Evolutionary conservation across 768 basidiomycete species (phyloP).

Genomic region (Rhizopogon sp.): DNA sequence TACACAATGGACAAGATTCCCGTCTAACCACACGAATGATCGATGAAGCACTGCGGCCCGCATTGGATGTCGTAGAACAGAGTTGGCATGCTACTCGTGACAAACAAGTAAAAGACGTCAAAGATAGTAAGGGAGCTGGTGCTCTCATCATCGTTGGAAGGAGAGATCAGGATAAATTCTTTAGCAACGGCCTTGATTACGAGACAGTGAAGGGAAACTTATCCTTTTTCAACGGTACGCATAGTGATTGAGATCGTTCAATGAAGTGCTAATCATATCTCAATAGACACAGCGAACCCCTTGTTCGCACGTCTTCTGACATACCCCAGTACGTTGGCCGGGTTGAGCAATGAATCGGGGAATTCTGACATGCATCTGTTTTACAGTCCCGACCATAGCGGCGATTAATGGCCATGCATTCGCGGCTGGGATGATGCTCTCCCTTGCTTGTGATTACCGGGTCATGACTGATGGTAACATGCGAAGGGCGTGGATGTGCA

Average conservation of each 20-base stretch:
- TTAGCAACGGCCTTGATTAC: conserved; percentile 79
- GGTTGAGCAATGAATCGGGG: not conserved
- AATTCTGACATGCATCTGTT: not conserved
- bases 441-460: conserved; percentile 82
- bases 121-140: conserved; percentile 46
- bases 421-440: conserved; percentile 77
- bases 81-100: conserved; percentile 56
- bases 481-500: conserved; percentile 80
- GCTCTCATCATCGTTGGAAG: conserved; percentile 76
- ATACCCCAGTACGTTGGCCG: conserved; percentile 59
- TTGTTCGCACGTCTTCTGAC: conserved; percentile 62
- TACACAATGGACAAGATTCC: conserved; percentile 75
- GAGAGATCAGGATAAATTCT: conserved; percentile 79
- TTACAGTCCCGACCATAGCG: conserved; percentile 68
- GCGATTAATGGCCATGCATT: conserved; percentile 85
- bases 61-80: conserved; percentile 66
- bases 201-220: conserved; percentile 45
- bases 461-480: conserved; percentile 80
- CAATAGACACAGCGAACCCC: conserved; percentile 68
- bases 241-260: not conserved
- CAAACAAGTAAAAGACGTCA: conserved; percentile 32
- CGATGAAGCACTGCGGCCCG: conserved; percentile 57
- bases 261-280: conserved; percentile 1
- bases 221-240: conserved; percentile 61
- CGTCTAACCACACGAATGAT: conserved; percentile 59